Conservation (phyloP, 2,329 filamentous ascomycete species). For the Volutella citrinella region DNA sequence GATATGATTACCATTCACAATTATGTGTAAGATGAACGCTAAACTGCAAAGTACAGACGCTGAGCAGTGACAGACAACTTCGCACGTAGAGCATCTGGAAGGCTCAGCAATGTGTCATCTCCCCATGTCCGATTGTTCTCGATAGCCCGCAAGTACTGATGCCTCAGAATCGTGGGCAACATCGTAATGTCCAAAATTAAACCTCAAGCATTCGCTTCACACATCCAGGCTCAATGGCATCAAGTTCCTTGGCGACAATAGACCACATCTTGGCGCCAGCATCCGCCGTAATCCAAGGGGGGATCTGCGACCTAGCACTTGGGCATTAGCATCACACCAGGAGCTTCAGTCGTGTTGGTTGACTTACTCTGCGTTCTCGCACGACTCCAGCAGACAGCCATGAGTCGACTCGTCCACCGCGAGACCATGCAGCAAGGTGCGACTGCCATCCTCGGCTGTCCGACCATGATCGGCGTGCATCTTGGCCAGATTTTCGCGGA, state of each 20-base stretch:
- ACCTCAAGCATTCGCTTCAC: slow-evolving; percentile 12
- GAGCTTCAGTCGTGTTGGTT: not conserved
- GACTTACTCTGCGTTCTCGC: slow-evolving; percentile 27
- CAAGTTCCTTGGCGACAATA: slow-evolving; percentile 23
- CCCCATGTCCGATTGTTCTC: too few relatives aligned
- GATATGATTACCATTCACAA: too few relatives aligned
- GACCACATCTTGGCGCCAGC: slow-evolving; percentile 29
- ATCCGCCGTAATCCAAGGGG: slow-evolving; percentile 18
- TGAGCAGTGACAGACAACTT: too few relatives aligned
- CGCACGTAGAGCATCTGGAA: too few relatives aligned
- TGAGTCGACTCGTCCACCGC: slow-evolving; percentile 24
- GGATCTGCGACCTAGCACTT: slow-evolving; percentile 17
- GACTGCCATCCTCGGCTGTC: slow-evolving; percentile 26
- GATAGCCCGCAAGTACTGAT: too few relatives aligned
- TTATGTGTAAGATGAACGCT: too few relatives aligned
- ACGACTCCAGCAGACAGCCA: slow-evolving; percentile 22
- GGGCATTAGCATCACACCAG: slow-evolving; percentile 2
- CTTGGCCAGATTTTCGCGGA: slow-evolving; percentile 1
- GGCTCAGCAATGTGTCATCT: too few relatives aligned
- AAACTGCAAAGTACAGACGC: too few relatives aligned
- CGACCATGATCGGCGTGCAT: slow-evolving; percentile 10
- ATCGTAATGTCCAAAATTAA: too few relatives aligned
- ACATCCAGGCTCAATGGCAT: slow-evolving; percentile 26
- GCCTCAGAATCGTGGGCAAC: too few relatives aligned
- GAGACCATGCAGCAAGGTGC: slow-evolving; percentile 24